phyloP scores from a whole-genome alignment of 306 rosid species.

The Lathyrus oleraceus region DNA sequence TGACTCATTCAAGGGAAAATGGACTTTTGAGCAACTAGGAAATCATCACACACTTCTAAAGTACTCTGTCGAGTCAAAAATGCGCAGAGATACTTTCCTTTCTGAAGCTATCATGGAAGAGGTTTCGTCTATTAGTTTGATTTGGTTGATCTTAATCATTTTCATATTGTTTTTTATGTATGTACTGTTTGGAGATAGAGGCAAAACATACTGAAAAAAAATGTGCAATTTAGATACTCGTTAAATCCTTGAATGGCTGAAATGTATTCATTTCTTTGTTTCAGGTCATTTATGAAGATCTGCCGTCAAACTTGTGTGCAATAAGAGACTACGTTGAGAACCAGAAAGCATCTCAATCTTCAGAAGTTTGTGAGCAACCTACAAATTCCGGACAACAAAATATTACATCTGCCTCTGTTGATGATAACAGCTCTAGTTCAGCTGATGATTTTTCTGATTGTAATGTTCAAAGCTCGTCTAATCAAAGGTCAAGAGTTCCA shows the following conservation, averaged over 20 bases:
- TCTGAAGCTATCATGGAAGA: slow-evolving; percentile 98
- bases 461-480: slow-evolving; percentile 40
- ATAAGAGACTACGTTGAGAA: slow-evolving; percentile 76
- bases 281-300: slow-evolving; percentile 90
- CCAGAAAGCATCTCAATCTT: slow-evolving; percentile 36
- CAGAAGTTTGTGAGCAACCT: slow-evolving; percentile 39
- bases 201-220: too few relatives aligned
- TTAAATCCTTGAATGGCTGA: not conserved
- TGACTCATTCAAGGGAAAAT: slow-evolving; percentile 82
- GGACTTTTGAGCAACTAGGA: slow-evolving; percentile 95
- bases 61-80: slow-evolving; percentile 93
- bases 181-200: too few relatives aligned
- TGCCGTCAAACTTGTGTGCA: slow-evolving; percentile 86
- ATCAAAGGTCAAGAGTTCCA: slow-evolving; percentile 69
- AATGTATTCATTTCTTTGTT: slow-evolving; percentile 23
- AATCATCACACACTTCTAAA: slow-evolving; percentile 87
- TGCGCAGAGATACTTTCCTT: slow-evolving; percentile 87
- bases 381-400: slow-evolving; percentile 39
- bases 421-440: slow-evolving; percentile 32
- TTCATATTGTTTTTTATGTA: not conserved
- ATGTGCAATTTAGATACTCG: too few relatives aligned
- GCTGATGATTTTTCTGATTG: slow-evolving; percentile 36
- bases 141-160: slow-evolving; percentile 12
- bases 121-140: slow-evolving; percentile 46
- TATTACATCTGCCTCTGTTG: slow-evolving; percentile 36